A percentile compares a stretch with the other conserved stretches of the same genome.
Conservation (phyloP, 2,329 filamentous ascomycete species). For the Didymella pinodella region DNA sequence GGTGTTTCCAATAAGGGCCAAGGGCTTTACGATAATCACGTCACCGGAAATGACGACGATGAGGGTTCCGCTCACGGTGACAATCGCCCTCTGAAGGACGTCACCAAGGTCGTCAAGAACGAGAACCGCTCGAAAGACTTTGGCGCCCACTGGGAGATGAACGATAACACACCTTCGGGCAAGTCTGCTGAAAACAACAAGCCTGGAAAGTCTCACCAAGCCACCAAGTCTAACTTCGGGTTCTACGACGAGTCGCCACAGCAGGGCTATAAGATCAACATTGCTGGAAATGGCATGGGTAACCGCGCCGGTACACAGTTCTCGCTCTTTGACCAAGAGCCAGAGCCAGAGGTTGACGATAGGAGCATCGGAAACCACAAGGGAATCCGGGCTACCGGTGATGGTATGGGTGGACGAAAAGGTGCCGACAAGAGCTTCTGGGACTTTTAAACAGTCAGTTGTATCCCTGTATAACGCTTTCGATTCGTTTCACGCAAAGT, state of each 20-base stretch:
- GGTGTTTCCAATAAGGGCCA: constrained; percentile 71
- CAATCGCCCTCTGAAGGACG: constrained; percentile 64
- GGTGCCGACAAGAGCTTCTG: constrained; percentile 42
- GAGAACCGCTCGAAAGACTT: constrained; percentile 79
- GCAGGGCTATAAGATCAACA: constrained; percentile 46
- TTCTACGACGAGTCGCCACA: constrained; percentile 42
- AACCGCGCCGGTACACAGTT: constrained; percentile 49
- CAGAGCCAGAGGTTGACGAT: constrained; percentile 38
- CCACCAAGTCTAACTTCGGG: constrained; percentile 53
- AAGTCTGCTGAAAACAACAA: constrained; percentile 52
- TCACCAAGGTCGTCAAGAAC: constrained; percentile 77
- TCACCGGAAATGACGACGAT: constrained; percentile 64
- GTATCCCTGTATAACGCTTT: constrained; percentile 4
- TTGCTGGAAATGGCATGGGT: constrained; percentile 52
- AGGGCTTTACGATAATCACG: constrained; percentile 78
- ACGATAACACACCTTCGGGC: constrained; percentile 67
- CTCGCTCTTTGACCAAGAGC: constrained; percentile 46
- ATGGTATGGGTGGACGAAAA: constrained; percentile 53
- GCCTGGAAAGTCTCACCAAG: constrained; percentile 65
- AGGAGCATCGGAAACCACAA: constrained; percentile 18
- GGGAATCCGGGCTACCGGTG: constrained; percentile 44
- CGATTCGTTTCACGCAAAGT: background rate
- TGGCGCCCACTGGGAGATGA: constrained; percentile 77
- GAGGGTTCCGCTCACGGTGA: constrained; percentile 55
- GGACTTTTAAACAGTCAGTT: constrained; percentile 36